Evolutionary conservation across 1,284 basidiomycete genomes (phyloP).

Genomic region (Amylostereum areolatum): DNA sequence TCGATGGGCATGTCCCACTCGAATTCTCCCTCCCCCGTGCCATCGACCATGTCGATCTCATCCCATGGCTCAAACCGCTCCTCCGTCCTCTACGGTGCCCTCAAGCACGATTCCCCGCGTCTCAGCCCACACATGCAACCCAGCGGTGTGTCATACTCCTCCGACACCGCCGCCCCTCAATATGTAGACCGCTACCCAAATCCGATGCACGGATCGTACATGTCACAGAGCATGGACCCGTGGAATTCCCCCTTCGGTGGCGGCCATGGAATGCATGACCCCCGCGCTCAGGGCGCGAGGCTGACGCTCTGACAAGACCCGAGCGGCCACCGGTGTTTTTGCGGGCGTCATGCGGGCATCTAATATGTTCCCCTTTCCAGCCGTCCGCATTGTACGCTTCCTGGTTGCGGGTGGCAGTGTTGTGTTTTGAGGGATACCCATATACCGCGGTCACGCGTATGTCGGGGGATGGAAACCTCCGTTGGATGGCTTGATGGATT

Average conservation of each 20-base stretch:
- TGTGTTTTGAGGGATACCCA: too few species aligned
- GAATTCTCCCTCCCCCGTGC: slow-evolving; percentile 13
- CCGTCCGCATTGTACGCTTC: too few species aligned
- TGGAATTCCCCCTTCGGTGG: background rate
- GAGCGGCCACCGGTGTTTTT: too few species aligned
- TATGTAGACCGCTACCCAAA: background rate
- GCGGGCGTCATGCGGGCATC: too few species aligned
- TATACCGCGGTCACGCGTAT: too few species aligned
- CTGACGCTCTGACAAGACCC: background rate
- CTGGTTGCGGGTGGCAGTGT: too few species aligned
- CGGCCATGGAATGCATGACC: background rate
- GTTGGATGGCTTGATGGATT: too few species aligned
- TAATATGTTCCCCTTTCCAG: too few species aligned
- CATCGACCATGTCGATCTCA: slow-evolving; percentile 10
- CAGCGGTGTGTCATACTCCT: background rate
- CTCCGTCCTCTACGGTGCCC: background rate
- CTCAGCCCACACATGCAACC: background rate
- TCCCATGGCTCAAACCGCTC: slow-evolving; percentile 11
- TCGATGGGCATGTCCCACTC: slow-evolving; percentile 2
- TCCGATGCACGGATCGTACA: too few species aligned
- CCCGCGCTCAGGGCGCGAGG: background rate
- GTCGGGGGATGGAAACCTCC: too few species aligned
- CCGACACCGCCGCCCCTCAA: background rate
- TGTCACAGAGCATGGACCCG: too few species aligned
- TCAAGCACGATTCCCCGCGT: background rate